phyloP scores from a whole-genome alignment of 345 rosid species.

The Trapa bicornis region DNA sequence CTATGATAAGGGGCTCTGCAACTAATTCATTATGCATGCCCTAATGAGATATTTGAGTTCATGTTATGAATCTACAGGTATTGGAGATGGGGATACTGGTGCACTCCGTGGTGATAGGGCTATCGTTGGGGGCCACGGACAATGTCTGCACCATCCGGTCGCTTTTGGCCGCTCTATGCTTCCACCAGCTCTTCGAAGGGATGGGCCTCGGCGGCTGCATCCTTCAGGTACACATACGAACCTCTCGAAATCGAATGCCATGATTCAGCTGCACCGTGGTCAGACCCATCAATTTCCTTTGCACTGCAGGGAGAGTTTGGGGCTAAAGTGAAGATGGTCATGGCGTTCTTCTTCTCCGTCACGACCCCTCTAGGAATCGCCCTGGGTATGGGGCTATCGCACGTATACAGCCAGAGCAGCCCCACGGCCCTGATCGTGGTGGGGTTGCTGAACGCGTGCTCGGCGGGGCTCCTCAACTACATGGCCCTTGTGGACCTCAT shows the following conservation, averaged over 20 bases:
- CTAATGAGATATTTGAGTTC: too few relatives aligned
- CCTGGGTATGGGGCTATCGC: constrained; percentile 46
- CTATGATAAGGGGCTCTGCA: too few relatives aligned
- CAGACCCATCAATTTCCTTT: too few relatives aligned
- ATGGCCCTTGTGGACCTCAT: constrained; percentile 80
- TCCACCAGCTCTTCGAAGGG: constrained; percentile 86
- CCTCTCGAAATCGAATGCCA: too few relatives aligned
- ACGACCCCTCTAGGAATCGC: constrained; percentile 66
- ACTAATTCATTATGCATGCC: too few relatives aligned
- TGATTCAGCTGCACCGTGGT: too few relatives aligned
- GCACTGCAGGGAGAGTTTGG: constrained; percentile 38
- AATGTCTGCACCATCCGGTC: constrained; percentile 60
- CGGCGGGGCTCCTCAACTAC: constrained; percentile 60
- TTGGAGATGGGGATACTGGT: constrained; percentile 68
- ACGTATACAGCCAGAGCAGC: constrained; percentile 37
- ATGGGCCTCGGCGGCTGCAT: constrained; percentile 88
- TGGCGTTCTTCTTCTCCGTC: constrained; percentile 60
- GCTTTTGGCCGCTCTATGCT: constrained; percentile 72
- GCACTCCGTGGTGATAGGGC: constrained; percentile 66
- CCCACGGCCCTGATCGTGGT: constrained; percentile 47
- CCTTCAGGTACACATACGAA: constrained; percentile 31
- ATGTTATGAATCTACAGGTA: constrained; percentile 21
- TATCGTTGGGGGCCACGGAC: constrained; percentile 57
- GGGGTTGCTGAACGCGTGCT: constrained; percentile 59
- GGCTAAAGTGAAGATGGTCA: constrained; percentile 25